Conservation (phyloP, 1,284 basidiomycete genomes). For the Melanopsichium pennsylvanicum region DNA sequence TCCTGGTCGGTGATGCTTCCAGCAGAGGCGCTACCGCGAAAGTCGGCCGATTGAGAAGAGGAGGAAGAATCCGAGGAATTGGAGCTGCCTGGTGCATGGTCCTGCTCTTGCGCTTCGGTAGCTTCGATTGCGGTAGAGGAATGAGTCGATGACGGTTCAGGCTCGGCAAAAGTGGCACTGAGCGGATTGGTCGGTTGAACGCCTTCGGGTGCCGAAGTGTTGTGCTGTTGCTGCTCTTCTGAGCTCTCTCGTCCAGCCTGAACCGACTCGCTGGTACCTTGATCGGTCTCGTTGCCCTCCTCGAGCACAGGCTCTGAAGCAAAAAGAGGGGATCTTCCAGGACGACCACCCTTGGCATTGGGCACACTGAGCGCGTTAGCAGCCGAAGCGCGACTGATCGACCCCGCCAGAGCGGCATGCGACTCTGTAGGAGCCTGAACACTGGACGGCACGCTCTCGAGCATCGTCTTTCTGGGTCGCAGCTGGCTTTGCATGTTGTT, state of each 20-base stretch:
- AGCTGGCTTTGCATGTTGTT: constrained; percentile 23
- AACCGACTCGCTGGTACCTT: not conserved
- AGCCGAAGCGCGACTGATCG: constrained; percentile 30
- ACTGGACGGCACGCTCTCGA: constrained; percentile 47
- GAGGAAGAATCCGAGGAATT: constrained; percentile 38
- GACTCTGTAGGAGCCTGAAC: constrained; percentile 17
- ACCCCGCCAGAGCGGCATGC: constrained; percentile 26
- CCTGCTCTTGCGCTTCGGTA: constrained; percentile 10
- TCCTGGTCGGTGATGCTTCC: constrained; percentile 39
- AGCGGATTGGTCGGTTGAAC: constrained; percentile 26
- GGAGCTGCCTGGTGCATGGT: constrained; percentile 30
- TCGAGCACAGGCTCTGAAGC: constrained; percentile 41
- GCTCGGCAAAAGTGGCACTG: constrained; percentile 38
- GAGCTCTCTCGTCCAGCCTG: constrained; percentile 3
- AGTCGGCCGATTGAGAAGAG: constrained; percentile 34
- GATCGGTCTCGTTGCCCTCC: constrained; percentile 30
- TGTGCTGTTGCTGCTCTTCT: constrained; percentile 4
- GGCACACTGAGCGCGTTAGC: constrained; percentile 30
- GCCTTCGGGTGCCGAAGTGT: not conserved
- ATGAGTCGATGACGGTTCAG: constrained; percentile 3
- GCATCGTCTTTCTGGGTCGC: constrained; percentile 48
- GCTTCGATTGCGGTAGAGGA: constrained; percentile 2
- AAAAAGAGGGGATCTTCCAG: constrained; percentile 39
- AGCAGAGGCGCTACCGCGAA: constrained; percentile 20
- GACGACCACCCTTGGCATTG: constrained; percentile 24